phyloP scores from a whole-genome alignment of 140 eudicot genomes.

The Ambrosia hybrid region DNA sequence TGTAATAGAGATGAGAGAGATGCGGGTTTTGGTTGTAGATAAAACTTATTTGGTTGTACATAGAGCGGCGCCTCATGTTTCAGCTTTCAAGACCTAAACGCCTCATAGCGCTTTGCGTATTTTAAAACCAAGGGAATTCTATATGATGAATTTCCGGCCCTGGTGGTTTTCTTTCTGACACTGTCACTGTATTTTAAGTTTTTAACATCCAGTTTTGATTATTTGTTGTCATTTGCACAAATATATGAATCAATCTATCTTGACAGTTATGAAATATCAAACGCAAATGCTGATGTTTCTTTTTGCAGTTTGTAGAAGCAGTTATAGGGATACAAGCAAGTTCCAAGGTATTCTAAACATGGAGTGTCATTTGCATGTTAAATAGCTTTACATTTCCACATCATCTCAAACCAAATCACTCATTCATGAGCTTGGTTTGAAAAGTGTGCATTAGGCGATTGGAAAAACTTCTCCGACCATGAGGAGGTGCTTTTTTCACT shows the following conservation, averaged over 20 bases:
- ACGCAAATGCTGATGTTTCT: slow-evolving; percentile 15
- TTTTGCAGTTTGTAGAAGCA: slow-evolving; percentile 87
- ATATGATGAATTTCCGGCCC: neutral
- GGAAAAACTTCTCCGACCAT: too few relatives aligned
- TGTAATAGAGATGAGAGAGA: too few relatives aligned
- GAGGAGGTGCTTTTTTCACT: too few relatives aligned
- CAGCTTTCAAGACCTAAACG: too few relatives aligned
- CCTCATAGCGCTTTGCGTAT: too few relatives aligned
- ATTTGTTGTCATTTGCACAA: slow-evolving; percentile 10
- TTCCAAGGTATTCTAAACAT: slow-evolving; percentile 46
- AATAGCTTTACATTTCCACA: neutral
- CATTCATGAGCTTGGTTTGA: too few relatives aligned
- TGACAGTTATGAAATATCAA: slow-evolving; percentile 1
- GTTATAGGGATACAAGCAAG: slow-evolving; percentile 63
- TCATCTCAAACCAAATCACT: neutral
- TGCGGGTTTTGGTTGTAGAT: too few relatives aligned
- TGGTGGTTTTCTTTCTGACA: neutral
- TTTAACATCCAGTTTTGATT: slow-evolving; percentile 8
- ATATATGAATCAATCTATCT: slow-evolving; percentile 3
- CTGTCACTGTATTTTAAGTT: neutral
- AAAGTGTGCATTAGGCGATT: too few relatives aligned
- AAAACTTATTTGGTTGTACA: too few relatives aligned
- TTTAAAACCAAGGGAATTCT: too few relatives aligned
- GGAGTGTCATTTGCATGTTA: too few relatives aligned
- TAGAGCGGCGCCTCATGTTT: too few relatives aligned